Conservation (phyloP, 495 filamentous ascomycete genomes). For the Penicillium alfredii region DNA sequence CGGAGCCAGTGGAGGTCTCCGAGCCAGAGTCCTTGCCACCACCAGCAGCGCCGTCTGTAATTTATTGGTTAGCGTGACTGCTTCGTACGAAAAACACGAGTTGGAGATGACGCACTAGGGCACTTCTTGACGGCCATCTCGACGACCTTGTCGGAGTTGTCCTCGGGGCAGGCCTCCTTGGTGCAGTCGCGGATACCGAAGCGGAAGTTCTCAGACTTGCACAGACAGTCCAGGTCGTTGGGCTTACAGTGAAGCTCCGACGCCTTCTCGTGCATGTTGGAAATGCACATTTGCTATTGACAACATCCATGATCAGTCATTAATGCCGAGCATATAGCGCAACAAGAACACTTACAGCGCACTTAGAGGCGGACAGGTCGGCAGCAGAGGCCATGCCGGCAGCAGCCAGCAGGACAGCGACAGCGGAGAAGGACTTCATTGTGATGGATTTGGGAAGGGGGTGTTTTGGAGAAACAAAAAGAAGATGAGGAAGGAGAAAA, state of each 20-base stretch:
- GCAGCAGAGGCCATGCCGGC: conserved; percentile 25
- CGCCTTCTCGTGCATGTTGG: conserved; percentile 65
- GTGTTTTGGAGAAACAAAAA: no score
- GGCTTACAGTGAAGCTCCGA: conserved; percentile 51
- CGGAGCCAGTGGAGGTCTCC: background rate
- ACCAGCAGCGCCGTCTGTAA: conserved; percentile 7
- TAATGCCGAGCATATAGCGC: no score
- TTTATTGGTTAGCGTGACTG: no score
- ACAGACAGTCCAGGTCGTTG: conserved; percentile 61
- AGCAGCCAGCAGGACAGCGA: conserved; percentile 33
- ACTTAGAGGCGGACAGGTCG: conserved; percentile 27
- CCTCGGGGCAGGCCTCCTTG: conserved; percentile 52
- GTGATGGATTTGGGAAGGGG: conserved; percentile 12
- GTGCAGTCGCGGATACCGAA: conserved; percentile 80
- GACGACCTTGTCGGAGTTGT: conserved; percentile 35
- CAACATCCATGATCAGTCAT: no score
- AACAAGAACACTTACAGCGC: conserved; percentile 36
- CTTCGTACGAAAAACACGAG: no score
- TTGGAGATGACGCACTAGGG: conserved; percentile 19
- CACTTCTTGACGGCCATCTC: conserved; percentile 32
- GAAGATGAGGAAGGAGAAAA: no score
- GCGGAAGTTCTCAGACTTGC: conserved; percentile 58
- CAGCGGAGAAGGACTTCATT: conserved; percentile 37
- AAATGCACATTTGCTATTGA: conserved; percentile 60
- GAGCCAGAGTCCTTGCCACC: no score